These are phyloP conservation scores for Domatiomyces catenatus DNA, from an alignment of 2,329 filamentous ascomycete species.

Conservation along the genomic window DNA sequence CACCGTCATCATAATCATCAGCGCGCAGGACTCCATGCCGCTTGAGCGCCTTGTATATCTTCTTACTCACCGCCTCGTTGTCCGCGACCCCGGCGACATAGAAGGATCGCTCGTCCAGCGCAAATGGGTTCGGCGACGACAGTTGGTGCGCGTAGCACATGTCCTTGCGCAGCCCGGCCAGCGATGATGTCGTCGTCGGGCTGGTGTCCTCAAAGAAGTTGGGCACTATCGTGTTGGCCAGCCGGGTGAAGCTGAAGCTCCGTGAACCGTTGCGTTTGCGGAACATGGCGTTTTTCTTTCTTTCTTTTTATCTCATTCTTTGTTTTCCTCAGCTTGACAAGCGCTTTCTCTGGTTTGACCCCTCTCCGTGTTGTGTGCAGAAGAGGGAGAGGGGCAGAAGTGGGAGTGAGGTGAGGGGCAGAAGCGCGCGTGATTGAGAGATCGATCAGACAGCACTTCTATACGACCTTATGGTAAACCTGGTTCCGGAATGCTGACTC, in stretches of 20 bases:
- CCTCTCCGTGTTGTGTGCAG: too few relatives aligned
- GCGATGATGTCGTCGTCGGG: not conserved
- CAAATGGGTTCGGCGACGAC: constrained; percentile 7
- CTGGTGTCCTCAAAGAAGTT: constrained; percentile 8
- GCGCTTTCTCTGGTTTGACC: too few relatives aligned
- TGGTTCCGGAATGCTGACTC: too few relatives aligned
- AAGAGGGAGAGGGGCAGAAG: too few relatives aligned
- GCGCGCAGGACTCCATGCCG: constrained; percentile 4
- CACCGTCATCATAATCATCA: constrained; percentile 1
- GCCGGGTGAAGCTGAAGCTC: constrained; percentile 12
- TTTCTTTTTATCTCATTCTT: too few relatives aligned
- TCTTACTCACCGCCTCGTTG: constrained; percentile 6
- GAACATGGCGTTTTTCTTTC: constrained; percentile 6
- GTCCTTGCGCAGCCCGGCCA: constrained; percentile 6
- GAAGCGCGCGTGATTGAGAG: too few relatives aligned
- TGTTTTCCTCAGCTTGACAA: too few relatives aligned
- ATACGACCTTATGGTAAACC: too few relatives aligned
- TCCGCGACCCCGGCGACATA: constrained; percentile 11
- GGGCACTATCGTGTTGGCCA: constrained; percentile 10
- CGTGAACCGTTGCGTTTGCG: constrained; percentile 12
- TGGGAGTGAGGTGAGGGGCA: too few relatives aligned
- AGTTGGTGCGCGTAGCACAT: constrained; percentile 14
- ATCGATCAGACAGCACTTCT: too few relatives aligned
- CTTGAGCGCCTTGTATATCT: constrained; percentile 5
- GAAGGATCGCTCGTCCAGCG: constrained; percentile 9